These are phyloP conservation scores for Pythium coloratum DNA, from an alignment of 352 stramenopile genomes.

Conservation along the genomic window DNA sequence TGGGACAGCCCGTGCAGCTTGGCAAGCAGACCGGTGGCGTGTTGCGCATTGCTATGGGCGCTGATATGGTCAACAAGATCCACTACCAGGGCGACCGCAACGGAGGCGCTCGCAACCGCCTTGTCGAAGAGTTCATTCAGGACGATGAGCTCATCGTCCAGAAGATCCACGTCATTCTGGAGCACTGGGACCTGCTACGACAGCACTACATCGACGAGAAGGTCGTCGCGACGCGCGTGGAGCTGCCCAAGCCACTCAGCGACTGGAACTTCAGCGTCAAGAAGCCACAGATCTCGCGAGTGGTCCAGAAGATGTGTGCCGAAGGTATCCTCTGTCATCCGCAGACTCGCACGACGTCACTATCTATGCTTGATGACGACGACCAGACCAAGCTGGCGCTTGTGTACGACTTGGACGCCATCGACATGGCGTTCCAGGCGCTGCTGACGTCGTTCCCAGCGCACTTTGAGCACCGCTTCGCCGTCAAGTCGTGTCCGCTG, in stretches of 20 bases:
- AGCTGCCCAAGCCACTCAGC: constrained; percentile 55
- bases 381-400: constrained; percentile 61
- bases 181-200: constrained; percentile 65
- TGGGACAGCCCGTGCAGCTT: constrained; percentile 83
- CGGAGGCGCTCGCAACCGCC: constrained; percentile 31
- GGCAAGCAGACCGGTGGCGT: constrained; percentile 63
- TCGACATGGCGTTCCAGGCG: constrained; percentile 83
- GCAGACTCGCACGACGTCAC: constrained; percentile 8
- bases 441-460: constrained; percentile 77
- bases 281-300: constrained; percentile 52
- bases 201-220: constrained; percentile 63
- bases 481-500: constrained; percentile 90
- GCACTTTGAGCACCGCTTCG: constrained; percentile 88
- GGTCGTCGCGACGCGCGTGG: constrained; percentile 32
- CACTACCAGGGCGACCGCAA: constrained; percentile 38
- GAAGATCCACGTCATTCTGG: constrained; percentile 72
- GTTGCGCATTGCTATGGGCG: constrained; percentile 82
- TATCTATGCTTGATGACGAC: constrained; percentile 29
- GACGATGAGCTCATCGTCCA: constrained; percentile 59
- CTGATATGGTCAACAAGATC: constrained; percentile 84
- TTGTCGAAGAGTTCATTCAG: constrained; percentile 43
- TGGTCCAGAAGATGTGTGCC: constrained; percentile 59
- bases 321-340: constrained; percentile 40
- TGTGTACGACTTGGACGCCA: constrained; percentile 84
- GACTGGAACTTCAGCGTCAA: constrained; percentile 81